Conservation (phyloP, 495 filamentous ascomycete genomes). For the Aspergillus sclerotiicarbonarius region DNA sequence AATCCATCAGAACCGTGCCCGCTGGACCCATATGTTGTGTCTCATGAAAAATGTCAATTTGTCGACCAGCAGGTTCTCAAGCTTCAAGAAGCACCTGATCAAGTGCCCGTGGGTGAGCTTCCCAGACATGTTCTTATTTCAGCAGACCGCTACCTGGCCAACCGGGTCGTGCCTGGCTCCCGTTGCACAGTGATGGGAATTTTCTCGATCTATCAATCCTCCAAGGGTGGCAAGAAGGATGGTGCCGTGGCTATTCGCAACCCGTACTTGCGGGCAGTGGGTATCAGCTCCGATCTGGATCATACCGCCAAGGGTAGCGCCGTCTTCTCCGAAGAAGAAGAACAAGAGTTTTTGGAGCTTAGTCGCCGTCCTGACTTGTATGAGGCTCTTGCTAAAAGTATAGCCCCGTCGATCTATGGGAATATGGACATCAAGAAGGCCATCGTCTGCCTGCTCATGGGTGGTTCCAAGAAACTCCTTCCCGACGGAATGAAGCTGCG, state of each 20-base stretch:
- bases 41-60: slow-evolving; percentile 92
- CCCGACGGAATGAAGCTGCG: slow-evolving; percentile 98
- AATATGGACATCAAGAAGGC: slow-evolving; percentile 97
- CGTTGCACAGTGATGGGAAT: slow-evolving; percentile 95
- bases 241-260: slow-evolving; percentile 92
- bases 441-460: slow-evolving; percentile 93
- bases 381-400: slow-evolving; percentile 82
- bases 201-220: slow-evolving; percentile 88
- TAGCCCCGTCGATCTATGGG: slow-evolving; percentile 97
- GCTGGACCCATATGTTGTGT: slow-evolving; percentile 90
- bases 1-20: slow-evolving; percentile 70
- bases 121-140: slow-evolving; percentile 93
- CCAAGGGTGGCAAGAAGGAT: slow-evolving; percentile 80
- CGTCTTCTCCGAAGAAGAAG: slow-evolving; percentile 91
- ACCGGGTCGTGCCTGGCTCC: slow-evolving; percentile 92
- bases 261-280: slow-evolving; percentile 92
- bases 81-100: slow-evolving; percentile 96
- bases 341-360: slow-evolving; percentile 95
- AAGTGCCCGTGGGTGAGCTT: slow-evolving; percentile 95
- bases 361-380: slow-evolving; percentile 90
- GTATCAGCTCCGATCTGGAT: slow-evolving; percentile 86
- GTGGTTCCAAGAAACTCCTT: slow-evolving; percentile 97
- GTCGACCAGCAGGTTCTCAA: slow-evolving; percentile 99
- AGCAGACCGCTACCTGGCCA: slow-evolving; percentile 93
- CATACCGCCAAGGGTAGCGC: slow-evolving; percentile 83